These are phyloP conservation scores for Amphirosellinia nigrospora DNA, from an alignment of 495 filamentous ascomycete species.

Conservation along the genomic window DNA sequence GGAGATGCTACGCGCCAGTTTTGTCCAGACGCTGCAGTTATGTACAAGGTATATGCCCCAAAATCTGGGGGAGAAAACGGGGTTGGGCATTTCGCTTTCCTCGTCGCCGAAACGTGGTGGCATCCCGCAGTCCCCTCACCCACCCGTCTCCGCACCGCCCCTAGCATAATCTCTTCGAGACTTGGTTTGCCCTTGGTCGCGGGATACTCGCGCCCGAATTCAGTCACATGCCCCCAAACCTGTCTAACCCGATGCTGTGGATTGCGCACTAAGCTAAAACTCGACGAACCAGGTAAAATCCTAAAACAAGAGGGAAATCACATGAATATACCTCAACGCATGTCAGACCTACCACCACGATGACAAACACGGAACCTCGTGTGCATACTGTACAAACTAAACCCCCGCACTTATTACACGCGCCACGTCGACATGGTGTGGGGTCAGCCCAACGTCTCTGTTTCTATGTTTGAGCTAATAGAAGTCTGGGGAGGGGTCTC, in stretches of 20 bases:
- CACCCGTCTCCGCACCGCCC: slow-evolving; percentile 14
- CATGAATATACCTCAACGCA: slow-evolving; percentile 24
- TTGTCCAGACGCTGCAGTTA: not conserved
- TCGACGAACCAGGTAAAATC: not conserved
- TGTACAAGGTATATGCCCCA: slow-evolving; percentile 19
- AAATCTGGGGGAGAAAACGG: slow-evolving; percentile 22
- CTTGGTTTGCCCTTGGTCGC: slow-evolving; percentile 2
- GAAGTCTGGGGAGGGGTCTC: not conserved
- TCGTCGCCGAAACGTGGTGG: slow-evolving; percentile 2
- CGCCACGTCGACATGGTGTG: slow-evolving; percentile 16
- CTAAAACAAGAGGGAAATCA: slow-evolving; percentile 17
- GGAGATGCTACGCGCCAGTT: not conserved
- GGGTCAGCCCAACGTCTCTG: slow-evolving; percentile 7
- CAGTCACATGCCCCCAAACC: slow-evolving; percentile 14
- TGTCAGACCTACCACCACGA: slow-evolving; percentile 13
- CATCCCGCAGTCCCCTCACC: not conserved
- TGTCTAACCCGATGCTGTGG: slow-evolving; percentile 1
- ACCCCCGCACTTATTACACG: slow-evolving; percentile 6
- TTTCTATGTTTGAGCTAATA: not conserved
- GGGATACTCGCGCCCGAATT: not conserved
- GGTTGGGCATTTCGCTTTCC: slow-evolving; percentile 4
- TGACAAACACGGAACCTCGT: not conserved
- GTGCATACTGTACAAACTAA: slow-evolving; percentile 18
- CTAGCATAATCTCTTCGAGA: not conserved
- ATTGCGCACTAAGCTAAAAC: slow-evolving; percentile 12